Evolutionary conservation across 768 basidiomycete species (phyloP), one percentile per base, ranked within the genome.

Genomic region (Cyathus striatus): DNA sequence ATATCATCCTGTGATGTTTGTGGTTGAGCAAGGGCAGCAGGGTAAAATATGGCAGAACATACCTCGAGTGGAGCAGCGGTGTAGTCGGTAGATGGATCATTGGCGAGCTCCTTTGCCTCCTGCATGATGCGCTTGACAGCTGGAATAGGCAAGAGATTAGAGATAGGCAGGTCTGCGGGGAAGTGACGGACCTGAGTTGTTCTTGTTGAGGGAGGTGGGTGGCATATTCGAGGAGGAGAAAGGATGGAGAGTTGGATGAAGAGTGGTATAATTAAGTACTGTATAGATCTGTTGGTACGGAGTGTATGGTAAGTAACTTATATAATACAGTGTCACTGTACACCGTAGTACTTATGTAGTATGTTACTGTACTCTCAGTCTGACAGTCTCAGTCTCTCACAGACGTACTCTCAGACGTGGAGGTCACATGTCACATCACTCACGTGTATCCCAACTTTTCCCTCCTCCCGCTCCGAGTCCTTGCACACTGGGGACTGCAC

Each of bases 111-210:
- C 47, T 80, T 72, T 3, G 93, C 93, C 64, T 98, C 95, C 61
- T 92, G 91, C 84, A 98, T 87, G 52, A 98, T 96, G 25, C 95
- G 83, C 68, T 97, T 97, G 41, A 96, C 90, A 42, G 92, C 93
- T 88, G 38, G 10, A 20, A 41, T 16, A 36, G n/a, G 36, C 32
- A 27, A 14, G 23, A 48, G 38, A 39, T 24, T 32, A 26, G 7
- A 6, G 13, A 23, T 21, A 20, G 18, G 37, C 16, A 24, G 21
- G 6, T 14, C 32, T 5, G 3, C 13, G 22, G 16, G 35, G 36
- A 16, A 25, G 39, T 26, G 7, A 58, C 76, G 35, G 25, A 89
- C 90, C 90, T 25, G 90, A 83, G 59, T 91, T 92, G 68, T 92
- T 91, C 78, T 85, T 90, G 73, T 90, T 91, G 51, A 90, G 70